Percentiles rank a stretch among this genome's conserved stretches.
Conservation (phyloP, 139 green algal species). For the Chlorella sp. region DNA sequence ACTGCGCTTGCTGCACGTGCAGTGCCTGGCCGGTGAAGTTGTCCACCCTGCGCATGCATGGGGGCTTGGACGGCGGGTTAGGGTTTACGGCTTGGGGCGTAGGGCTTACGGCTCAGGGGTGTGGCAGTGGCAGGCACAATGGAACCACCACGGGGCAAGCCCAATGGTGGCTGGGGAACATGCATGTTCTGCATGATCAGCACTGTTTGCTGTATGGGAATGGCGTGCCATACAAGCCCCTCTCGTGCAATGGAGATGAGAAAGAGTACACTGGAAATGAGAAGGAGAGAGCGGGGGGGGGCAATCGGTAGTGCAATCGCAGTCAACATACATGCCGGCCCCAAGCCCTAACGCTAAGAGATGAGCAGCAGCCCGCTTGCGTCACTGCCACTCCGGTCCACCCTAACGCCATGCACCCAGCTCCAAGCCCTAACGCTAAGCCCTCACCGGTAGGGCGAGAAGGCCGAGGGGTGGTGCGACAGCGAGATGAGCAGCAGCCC, state of each 20-base stretch:
- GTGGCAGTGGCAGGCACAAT: neutral
- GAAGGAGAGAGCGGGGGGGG: no score
- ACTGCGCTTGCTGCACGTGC: conserved; percentile 22
- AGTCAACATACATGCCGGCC: no score
- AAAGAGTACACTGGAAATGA: no score
- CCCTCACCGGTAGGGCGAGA: conserved; percentile 4
- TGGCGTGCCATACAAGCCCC: no score
- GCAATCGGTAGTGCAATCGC: no score
- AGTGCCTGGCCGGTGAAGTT: conserved; percentile 1
- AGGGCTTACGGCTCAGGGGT: neutral
- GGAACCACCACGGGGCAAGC: neutral
- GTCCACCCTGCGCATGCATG: neutral
- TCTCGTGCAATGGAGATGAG: no score
- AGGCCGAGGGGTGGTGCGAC: neutral
- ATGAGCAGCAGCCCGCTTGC: conserved; percentile 2
- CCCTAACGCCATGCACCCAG: no score
- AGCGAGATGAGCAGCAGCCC: conserved; percentile 1
- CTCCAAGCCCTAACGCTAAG: no score
- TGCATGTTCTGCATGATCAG: no score
- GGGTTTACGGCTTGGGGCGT: neutral
- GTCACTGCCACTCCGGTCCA: neutral
- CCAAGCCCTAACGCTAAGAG: no score
- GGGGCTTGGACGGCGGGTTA: neutral
- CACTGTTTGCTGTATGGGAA: no score
- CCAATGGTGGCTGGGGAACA: neutral